Evolutionary conservation across 2,329 filamentous ascomycete genomes (phyloP), one percentile per base, ranked within the genome.

Genomic region (Pseudopyricularia javanii): DNA sequence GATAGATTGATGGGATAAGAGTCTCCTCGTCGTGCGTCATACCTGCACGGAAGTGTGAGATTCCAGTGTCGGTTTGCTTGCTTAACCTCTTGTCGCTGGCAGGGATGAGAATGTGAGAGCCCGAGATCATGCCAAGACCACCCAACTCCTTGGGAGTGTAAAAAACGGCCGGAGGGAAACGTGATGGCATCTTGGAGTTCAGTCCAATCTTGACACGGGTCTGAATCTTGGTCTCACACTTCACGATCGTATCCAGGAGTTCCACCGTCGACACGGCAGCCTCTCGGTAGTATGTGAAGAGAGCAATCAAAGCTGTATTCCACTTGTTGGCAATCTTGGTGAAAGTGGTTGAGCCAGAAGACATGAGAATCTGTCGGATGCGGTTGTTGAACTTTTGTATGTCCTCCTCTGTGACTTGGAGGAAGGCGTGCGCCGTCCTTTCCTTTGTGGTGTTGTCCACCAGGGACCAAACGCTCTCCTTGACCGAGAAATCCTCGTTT

Each of bases 301-400:
- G 79, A 1, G 93, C 91, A 62, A 98, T 98, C 59, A 98, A 70
- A 1, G 89, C 93, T 0, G 93, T 98, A 70, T 98, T 98, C 93
- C 94, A 98, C 72, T 98, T 98, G 72, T 98, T 98, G 48, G 94
- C 93, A 63, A 98, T 98, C 78, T 98, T 98, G 47, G 93, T 98
- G 71, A 98, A 98, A 0, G 93, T 98, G 0, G 93, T 98, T 5
- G 89, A 95, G n/a, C 93, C 94, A 54, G 93, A 97, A 11, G 91
- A 97, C 93, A 98, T 98, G 54, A 98, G 77, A 65, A 98, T 98
- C 64, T 98, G 93, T 55, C 93, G 83, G 63, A 98, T 98, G 43
- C 94, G 85, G 68, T 98, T 98, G 71, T 98, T 98, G 76, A 98
- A 98, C 69, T 97, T 97, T 59, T 91, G 86, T 49, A 98, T 91